Percentiles rank a stretch among this genome's conserved stretches.
Evolutionary conservation across 1,139 yeast species (phyloP).

Genomic region (Pichia sp.): DNA sequence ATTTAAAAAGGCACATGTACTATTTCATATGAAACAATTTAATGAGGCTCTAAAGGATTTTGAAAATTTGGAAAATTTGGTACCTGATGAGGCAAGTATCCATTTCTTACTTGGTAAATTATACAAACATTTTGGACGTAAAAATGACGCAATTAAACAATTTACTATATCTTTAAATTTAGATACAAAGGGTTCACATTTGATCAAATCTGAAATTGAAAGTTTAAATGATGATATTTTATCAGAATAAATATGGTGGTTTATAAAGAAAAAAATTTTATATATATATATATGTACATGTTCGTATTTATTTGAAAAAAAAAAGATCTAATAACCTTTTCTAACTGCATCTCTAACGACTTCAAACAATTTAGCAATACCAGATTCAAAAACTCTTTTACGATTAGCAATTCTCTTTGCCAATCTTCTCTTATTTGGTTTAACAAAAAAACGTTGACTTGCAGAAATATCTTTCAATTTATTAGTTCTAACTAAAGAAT

Average conservation of each 20-base stretch:
- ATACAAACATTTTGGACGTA: slow-evolving; percentile 69
- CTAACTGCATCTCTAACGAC: slow-evolving; percentile 47
- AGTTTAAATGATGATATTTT: slow-evolving; percentile 25
- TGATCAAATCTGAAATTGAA: slow-evolving; percentile 81
- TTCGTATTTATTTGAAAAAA: background rate
- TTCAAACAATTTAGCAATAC: slow-evolving; percentile 40
- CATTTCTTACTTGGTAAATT: slow-evolving; percentile 85
- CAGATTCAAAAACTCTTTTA: slow-evolving; percentile 42
- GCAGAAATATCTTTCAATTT: slow-evolving; percentile 32
- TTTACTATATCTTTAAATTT: slow-evolving; percentile 85
- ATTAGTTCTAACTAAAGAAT: slow-evolving; percentile 32
- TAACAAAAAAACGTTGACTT: slow-evolving; percentile 39
- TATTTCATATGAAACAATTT: slow-evolving; percentile 66
- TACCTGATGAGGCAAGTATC: slow-evolving; percentile 93
- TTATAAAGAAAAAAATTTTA: background rate
- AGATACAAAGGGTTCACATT: slow-evolving; percentile 89
- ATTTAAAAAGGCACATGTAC: slow-evolving; percentile 80
- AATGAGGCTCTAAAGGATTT: slow-evolving; percentile 69
- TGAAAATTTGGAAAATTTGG: slow-evolving; percentile 61
- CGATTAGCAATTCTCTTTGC: slow-evolving; percentile 38
- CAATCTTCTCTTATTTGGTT: slow-evolving; percentile 42
- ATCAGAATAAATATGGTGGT: background rate
- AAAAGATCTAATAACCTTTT: slow-evolving; percentile 40
- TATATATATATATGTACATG: background rate
- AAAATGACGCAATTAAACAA: slow-evolving; percentile 73